Evolutionary conservation across 305 asterid species (phyloP).

Genomic region (Fraxinus dipetala): DNA sequence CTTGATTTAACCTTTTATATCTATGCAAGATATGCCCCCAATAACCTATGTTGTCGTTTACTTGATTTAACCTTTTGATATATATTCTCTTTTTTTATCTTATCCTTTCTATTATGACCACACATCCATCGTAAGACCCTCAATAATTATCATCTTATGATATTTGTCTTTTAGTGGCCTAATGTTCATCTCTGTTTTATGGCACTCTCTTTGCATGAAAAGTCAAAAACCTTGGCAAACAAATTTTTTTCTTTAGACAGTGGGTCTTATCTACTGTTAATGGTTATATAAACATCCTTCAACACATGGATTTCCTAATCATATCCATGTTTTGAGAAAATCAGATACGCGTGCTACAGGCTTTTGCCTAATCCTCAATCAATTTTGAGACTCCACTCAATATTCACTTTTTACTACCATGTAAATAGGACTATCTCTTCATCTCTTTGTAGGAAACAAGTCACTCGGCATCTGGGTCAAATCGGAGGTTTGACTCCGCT

Average conservation of each 20-base stretch:
- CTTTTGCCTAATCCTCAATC: background rate
- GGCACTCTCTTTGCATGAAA: background rate
- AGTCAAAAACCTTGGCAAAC: background rate
- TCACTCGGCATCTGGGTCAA: constrained; percentile 40
- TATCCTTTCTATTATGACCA: background rate
- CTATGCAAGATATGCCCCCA: background rate
- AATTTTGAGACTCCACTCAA: background rate
- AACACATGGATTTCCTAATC: background rate
- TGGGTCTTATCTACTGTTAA: background rate
- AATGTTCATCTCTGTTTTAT: background rate
- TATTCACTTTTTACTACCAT: background rate
- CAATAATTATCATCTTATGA: background rate
- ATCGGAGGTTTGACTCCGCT: constrained; percentile 29
- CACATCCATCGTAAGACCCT: background rate
- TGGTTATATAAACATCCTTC: background rate
- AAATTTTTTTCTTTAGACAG: background rate
- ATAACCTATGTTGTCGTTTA: background rate
- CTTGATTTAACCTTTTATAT: background rate
- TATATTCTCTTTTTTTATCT: background rate
- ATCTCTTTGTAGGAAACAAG: constrained; percentile 50
- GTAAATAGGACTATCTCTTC: background rate
- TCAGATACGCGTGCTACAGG: background rate
- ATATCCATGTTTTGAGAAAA: background rate
- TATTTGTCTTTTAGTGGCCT: background rate
- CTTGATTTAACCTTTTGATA: background rate